Evolutionary conservation across 2,329 filamentous ascomycete species (phyloP).

Genomic region (Aureobasidium mangrovei): DNA sequence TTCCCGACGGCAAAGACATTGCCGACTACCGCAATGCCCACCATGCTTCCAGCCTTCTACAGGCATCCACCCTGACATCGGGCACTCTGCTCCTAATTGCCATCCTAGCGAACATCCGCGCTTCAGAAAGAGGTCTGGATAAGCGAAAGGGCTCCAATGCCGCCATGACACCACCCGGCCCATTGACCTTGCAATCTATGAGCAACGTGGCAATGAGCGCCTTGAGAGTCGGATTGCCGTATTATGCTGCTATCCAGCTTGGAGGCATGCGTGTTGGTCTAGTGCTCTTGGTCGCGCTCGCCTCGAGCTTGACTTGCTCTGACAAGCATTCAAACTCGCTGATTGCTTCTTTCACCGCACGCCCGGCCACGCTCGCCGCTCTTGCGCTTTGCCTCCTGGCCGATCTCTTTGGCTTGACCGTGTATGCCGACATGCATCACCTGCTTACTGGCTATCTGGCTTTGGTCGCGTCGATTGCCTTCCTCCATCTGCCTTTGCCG

Average conservation of each 20-base stretch:
- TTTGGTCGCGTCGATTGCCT: constrained; percentile 37
- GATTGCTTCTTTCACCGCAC: constrained; percentile 24
- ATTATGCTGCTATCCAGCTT: constrained; percentile 48
- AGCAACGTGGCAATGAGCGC: constrained; percentile 9
- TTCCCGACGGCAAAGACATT: constrained; percentile 18
- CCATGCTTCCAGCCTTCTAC: constrained; percentile 28
- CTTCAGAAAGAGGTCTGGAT: constrained; percentile 24
- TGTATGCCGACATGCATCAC: constrained; percentile 20
- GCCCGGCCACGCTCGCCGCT: constrained; percentile 29
- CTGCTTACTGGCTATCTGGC: constrained; percentile 40
- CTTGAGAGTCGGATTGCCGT: constrained; percentile 36
- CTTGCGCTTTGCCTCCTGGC: constrained; percentile 27
- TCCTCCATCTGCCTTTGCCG: constrained; percentile 42
- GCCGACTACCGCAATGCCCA: not conserved
- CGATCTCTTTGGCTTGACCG: constrained; percentile 28
- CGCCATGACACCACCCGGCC: not conserved
- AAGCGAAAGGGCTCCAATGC: constrained; percentile 23
- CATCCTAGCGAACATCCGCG: constrained; percentile 28
- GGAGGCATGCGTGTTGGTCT: constrained; percentile 47
- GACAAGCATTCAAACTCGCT: constrained; percentile 15
- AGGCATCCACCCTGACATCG: constrained; percentile 39
- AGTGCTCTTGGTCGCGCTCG: constrained; percentile 39
- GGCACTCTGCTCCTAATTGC: constrained; percentile 39
- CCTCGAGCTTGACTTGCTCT: constrained; percentile 35
- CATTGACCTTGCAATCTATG: not conserved